Base-by-base conservation (phyloP, 2,329 filamentous ascomycete genomes). In the Dactylonectria macrodidyma region DNA sequence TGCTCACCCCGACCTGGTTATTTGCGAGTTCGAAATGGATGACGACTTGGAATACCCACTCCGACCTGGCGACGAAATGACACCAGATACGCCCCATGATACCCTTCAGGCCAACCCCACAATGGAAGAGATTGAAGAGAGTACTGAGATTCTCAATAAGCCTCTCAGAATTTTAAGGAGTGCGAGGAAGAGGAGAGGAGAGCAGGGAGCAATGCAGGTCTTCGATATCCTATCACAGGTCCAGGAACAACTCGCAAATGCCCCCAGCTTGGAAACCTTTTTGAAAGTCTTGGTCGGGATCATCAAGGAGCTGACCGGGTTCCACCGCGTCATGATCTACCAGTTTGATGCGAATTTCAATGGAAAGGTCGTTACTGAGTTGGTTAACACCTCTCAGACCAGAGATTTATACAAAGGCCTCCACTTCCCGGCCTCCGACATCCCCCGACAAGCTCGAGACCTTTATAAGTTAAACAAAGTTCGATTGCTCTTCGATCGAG, bases 221-320 rank as follows among this genome's bases (percentile, higher is more conserved):
- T 97, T 97, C 80, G 95, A 94, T 79, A 95, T 97, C 71, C 93
- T 97, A 89, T 94, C 93, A 1, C 95, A 97, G 78, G 92, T 97
- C 1, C 94, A 97, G 78, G 94, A 97, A 74, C 95, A 97, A 78
- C 84, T 97, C 12, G 89, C 93, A 5, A 88, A 90, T 30, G 93
- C 94, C 1, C 85, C 90, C 0, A 91, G 87, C 67, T 83, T 97
- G 1, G 90, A 94, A 1, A 85, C 80, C 1, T 94, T 97, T 66
- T 83, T 97, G 44, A 95, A 96, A 74, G 91, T 95, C 6, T 81
- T 96, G 3, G 92, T 95, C 0, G 94, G 94, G 0, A 92, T 97
- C 8, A 89, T 97, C 38, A 97, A 97, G 77, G 95, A 97, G 76
- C 79, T 97, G 56, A 97, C 94, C 0, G 94, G 95, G 0, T 97